These are phyloP conservation scores for Inga laurina DNA, from an alignment of 306 rosid species.

Conservation along the genomic window DNA sequence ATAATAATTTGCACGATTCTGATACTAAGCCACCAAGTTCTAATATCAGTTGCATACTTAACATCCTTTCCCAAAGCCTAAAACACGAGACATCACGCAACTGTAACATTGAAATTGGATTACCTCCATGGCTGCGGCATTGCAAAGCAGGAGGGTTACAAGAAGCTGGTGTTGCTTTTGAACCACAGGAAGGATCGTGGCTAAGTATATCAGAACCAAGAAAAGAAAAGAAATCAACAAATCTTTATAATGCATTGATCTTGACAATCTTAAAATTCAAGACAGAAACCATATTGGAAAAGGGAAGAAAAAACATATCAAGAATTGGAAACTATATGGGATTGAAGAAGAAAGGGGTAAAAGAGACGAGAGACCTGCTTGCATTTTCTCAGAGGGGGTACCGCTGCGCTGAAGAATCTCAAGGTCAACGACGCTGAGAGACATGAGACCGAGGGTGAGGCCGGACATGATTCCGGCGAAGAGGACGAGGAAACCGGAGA, in stretches of 20 bases:
- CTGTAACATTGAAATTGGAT: neutral
- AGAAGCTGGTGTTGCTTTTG: constrained; percentile 98
- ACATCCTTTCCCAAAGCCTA: neutral
- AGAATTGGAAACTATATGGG: neutral
- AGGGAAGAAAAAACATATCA: too few relatives aligned
- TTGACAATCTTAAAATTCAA: neutral
- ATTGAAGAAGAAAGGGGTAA: neutral
- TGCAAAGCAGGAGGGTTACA: constrained; percentile 89
- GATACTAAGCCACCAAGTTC: neutral
- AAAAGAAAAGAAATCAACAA: neutral
- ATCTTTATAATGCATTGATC: neutral
- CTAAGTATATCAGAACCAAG: constrained; percentile 37
- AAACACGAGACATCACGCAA: neutral
- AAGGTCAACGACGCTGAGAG: constrained; percentile 90
- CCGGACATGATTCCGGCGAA: constrained; percentile 99
- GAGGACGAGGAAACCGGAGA: constrained; percentile 66
- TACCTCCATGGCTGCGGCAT: constrained; percentile 96
- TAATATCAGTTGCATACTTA: neutral
- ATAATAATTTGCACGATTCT: neutral
- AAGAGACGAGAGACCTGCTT: constrained; percentile 53
- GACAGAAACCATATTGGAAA: neutral
- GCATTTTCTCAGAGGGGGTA: constrained; percentile 71
- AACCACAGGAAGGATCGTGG: constrained; percentile 85
- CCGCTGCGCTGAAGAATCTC: constrained; percentile 95
- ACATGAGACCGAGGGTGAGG: constrained; percentile 94